phyloP scores from a whole-genome alignment of 2,329 filamentous ascomycete genomes.

The Pestalotiopsis sp. region DNA sequence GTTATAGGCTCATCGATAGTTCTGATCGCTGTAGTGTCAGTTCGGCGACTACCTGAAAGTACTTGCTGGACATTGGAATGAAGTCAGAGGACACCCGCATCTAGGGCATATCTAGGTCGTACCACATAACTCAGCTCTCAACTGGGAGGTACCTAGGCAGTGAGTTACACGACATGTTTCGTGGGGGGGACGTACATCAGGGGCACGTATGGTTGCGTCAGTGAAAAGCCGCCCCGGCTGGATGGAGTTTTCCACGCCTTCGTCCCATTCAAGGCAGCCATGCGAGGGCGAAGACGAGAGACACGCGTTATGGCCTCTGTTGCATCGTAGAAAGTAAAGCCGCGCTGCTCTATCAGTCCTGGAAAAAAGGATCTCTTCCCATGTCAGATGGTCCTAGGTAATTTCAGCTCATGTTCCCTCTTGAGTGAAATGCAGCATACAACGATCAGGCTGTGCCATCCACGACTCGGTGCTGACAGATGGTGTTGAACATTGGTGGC shows the following conservation, averaged over 20 bases:
- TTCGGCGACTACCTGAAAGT: background rate
- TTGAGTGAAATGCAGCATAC: background rate
- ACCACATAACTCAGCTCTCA: conserved; percentile 10
- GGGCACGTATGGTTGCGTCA: background rate
- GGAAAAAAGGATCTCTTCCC: background rate
- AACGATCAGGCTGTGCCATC: background rate
- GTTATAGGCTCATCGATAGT: background rate
- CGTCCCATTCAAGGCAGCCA: background rate
- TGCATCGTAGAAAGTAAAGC: background rate
- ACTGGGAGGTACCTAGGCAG: background rate
- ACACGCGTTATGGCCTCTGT: background rate
- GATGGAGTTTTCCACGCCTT: background rate
- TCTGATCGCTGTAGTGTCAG: background rate
- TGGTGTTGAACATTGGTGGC: background rate
- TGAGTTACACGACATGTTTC: conserved; percentile 6
- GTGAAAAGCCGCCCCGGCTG: background rate
- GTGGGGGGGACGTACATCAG: background rate
- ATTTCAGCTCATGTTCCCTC: background rate
- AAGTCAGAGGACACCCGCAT: background rate
- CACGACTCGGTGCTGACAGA: background rate
- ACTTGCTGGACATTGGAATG: background rate
- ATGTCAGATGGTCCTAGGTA: background rate
- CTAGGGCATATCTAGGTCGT: background rate
- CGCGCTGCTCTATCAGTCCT: background rate
- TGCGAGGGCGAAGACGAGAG: background rate